Evolutionary conservation across 2,329 filamentous ascomycete genomes (phyloP).

Genomic region (Hirsutella minnesotensis): DNA sequence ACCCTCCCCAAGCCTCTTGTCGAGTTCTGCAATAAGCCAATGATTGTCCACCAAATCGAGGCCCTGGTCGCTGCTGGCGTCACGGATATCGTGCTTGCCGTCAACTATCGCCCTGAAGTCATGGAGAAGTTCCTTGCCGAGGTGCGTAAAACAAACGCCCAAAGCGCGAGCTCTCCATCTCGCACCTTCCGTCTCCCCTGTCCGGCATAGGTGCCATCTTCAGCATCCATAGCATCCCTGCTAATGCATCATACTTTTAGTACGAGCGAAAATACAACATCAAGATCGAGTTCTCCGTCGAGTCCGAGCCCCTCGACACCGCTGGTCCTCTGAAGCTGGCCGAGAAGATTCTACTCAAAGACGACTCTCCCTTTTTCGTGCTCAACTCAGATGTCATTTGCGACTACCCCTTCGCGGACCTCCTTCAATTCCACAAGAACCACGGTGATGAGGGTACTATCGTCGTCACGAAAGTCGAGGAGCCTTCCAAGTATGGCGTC

Average conservation of each 20-base stretch:
- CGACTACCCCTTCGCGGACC: conserved; percentile 87
- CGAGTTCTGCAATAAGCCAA: conserved; percentile 97
- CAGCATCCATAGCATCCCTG: neutral
- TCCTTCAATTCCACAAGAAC: conserved; percentile 81
- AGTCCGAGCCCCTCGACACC: conserved; percentile 88
- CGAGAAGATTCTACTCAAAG: conserved; percentile 83
- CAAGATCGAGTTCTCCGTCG: conserved; percentile 94
- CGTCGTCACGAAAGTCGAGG: conserved; percentile 96
- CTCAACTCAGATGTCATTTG: conserved; percentile 98
- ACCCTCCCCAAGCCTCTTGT: conserved; percentile 95
- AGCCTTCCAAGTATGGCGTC: conserved; percentile 97
- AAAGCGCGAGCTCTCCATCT: neutral
- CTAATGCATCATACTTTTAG: conserved; percentile 31
- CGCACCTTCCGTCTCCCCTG: neutral
- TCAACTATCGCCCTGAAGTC: conserved; percentile 97
- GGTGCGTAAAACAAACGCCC: conserved; percentile 31
- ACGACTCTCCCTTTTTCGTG: conserved; percentile 92
- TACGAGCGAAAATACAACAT: conserved; percentile 89
- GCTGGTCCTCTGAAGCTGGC: conserved; percentile 92
- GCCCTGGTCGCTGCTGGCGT: conserved; percentile 87
- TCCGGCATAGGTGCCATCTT: neutral
- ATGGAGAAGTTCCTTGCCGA: conserved; percentile 92
- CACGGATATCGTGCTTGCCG: conserved; percentile 92
- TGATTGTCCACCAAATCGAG: conserved; percentile 98
- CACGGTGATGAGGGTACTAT: conserved; percentile 97